phyloP scores from a whole-genome alignment of 192 early-diverging fungal species.

The Glomus cerebriforme region DNA sequence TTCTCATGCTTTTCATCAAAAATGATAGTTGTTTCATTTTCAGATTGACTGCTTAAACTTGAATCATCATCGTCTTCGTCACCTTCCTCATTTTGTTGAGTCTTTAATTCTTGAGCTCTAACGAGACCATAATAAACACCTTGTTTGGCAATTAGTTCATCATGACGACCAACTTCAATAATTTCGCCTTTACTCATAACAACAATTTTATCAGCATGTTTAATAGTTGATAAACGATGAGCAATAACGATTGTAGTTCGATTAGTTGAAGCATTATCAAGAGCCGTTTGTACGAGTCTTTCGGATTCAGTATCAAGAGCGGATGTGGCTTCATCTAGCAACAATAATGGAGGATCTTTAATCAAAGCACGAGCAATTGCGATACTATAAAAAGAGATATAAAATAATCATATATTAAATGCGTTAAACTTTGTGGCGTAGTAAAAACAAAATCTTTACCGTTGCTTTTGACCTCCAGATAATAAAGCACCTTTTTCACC shows the following conservation, averaged over 20 bases:
- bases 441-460: constrained; percentile 13
- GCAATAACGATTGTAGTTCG: constrained; percentile 73
- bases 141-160: constrained; percentile 47
- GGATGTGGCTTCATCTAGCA: constrained; percentile 79
- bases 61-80: constrained; percentile 27
- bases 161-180: constrained; percentile 42
- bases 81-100: constrained; percentile 34
- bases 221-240: constrained; percentile 45
- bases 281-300: constrained; percentile 62
- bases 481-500: constrained; percentile 67
- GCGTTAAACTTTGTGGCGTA: neutral
- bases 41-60: constrained; percentile 30
- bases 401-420: neutral
- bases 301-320: constrained; percentile 75
- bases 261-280: constrained; percentile 55
- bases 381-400: neutral
- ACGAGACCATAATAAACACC: constrained; percentile 58
- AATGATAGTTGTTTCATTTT: constrained; percentile 33
- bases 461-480: constrained; percentile 54
- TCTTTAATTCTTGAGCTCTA: constrained; percentile 60
- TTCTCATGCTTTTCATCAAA: constrained; percentile 40
- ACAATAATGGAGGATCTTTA: constrained; percentile 69
- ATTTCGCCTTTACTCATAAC: constrained; percentile 12
- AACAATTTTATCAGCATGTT: constrained; percentile 60
- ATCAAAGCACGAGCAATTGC: constrained; percentile 78